A percentile compares a stretch with the other conserved stretches of the same genome.
Evolutionary conservation across 805 yeast species (phyloP).

Genomic region (Wickerhamiella spandovensis): DNA sequence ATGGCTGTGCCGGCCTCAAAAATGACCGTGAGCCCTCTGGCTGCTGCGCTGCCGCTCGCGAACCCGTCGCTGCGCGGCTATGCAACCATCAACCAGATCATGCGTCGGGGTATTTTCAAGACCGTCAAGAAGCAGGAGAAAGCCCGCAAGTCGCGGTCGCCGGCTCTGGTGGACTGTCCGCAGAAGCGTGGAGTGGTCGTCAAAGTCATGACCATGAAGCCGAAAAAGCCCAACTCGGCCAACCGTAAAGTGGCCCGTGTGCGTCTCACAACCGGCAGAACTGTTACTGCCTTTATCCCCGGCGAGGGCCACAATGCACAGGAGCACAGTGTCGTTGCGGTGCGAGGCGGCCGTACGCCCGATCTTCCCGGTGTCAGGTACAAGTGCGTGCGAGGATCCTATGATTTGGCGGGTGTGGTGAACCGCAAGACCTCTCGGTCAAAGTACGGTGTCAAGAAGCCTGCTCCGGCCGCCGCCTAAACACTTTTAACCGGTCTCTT

Average conservation of each 20-base stretch:
- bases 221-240: constrained; percentile 97
- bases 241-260: constrained; percentile 96
- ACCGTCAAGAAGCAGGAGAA: constrained; percentile 21
- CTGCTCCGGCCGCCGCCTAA: constrained; percentile 22
- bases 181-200: constrained; percentile 87
- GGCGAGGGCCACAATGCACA: constrained; percentile 98
- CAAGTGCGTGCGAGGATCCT: constrained; percentile 83
- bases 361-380: constrained; percentile 98
- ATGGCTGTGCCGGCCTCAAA: not conserved
- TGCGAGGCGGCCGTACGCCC: constrained; percentile 97
- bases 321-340: constrained; percentile 91
- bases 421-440: constrained; percentile 82
- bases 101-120: constrained; percentile 23
- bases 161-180: constrained; percentile 74
- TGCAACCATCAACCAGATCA: constrained; percentile 24
- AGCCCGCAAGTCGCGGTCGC: constrained; percentile 43
- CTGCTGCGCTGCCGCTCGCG: not conserved
- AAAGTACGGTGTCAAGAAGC: constrained; percentile 77
- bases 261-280: constrained; percentile 76
- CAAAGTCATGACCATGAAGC: constrained; percentile 88
- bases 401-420: constrained; percentile 90
- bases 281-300: constrained; percentile 85
- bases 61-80: constrained; percentile 7
- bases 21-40: not conserved
- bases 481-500: too few species aligned